phyloP scores from a whole-genome alignment of 2,329 filamentous ascomycete genomes.

The Phialophora chinensis region DNA sequence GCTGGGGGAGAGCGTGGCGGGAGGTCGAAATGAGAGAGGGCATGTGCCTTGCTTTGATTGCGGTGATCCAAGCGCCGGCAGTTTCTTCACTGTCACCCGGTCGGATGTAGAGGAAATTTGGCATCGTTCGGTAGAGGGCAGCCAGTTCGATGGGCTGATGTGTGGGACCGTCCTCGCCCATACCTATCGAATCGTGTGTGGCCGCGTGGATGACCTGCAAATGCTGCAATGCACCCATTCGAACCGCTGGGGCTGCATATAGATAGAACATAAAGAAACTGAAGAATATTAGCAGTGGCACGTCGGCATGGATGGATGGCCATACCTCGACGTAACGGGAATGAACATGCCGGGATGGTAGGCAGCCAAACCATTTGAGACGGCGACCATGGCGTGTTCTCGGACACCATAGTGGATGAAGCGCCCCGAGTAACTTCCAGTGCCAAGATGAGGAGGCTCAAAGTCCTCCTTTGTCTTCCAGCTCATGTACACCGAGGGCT shows the following conservation, averaged over 20 bases:
- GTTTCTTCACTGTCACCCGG: slow-evolving; percentile 64
- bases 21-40: slow-evolving; percentile 50
- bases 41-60: slow-evolving; percentile 48
- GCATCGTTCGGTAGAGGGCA: slow-evolving; percentile 64
- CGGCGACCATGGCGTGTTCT: slow-evolving; percentile 88
- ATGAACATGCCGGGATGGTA: slow-evolving; percentile 60
- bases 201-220: slow-evolving; percentile 64
- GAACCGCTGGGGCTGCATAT: slow-evolving; percentile 60
- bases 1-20: slow-evolving; percentile 51
- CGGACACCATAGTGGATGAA: slow-evolving; percentile 86
- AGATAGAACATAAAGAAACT: slow-evolving; percentile 67
- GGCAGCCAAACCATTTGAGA: slow-evolving; percentile 74
- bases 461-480: slow-evolving; percentile 61
- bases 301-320: too few species aligned
- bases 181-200: slow-evolving; percentile 66
- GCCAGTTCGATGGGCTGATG: slow-evolving; percentile 65
- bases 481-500: slow-evolving; percentile 62
- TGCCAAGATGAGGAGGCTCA: slow-evolving; percentile 51
- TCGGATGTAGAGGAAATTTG: slow-evolving; percentile 64
- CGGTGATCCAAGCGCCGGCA: slow-evolving; percentile 60
- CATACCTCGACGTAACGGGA: slow-evolving; percentile 56
- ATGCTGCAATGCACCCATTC: slow-evolving; percentile 64
- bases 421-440: slow-evolving; percentile 29
- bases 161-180: slow-evolving; percentile 65
- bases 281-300: slow-evolving; percentile 26